Evolutionary conservation across 2,329 filamentous ascomycete species (phyloP).

Genomic region (Mycosphaerelloides madeirae): DNA sequence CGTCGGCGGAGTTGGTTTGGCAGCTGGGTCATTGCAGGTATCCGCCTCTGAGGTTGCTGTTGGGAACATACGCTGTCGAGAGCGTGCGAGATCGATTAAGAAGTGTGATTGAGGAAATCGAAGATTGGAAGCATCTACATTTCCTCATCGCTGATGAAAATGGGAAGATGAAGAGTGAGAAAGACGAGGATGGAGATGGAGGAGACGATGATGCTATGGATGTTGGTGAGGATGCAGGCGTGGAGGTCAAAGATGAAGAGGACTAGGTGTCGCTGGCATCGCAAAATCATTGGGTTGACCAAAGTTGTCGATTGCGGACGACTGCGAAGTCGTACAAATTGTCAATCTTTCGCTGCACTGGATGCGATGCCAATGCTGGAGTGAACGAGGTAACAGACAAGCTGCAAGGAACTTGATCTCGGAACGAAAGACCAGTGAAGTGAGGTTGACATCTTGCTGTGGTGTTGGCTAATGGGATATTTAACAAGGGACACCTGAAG

Average conservation of each 20-base stretch:
- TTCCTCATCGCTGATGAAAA: slow-evolving; percentile 31
- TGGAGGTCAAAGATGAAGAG: slow-evolving; percentile 17
- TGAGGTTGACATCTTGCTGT: too few species aligned
- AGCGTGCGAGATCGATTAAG: slow-evolving; percentile 86
- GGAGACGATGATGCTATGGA: slow-evolving; percentile 24
- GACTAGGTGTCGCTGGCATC: slow-evolving; percentile 5
- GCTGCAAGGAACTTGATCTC: too few species aligned
- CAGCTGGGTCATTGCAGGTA: slow-evolving; percentile 90
- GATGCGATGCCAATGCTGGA: too few species aligned
- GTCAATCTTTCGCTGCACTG: too few species aligned
- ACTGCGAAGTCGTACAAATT: too few species aligned
- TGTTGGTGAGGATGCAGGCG: slow-evolving; percentile 14
- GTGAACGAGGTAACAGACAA: too few species aligned
- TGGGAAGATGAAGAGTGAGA: slow-evolving; percentile 22
- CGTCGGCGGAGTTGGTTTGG: slow-evolving; percentile 91
- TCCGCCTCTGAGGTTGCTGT: slow-evolving; percentile 76
- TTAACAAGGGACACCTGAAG: too few species aligned
- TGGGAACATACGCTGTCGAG: slow-evolving; percentile 92
- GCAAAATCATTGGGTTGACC: too few species aligned
- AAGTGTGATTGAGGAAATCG: slow-evolving; percentile 79
- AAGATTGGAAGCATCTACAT: slow-evolving; percentile 38
- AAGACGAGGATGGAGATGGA: slow-evolving; percentile 19
- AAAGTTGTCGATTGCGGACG: too few species aligned
- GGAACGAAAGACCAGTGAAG: too few species aligned
- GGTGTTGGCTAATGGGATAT: too few species aligned